A percentile compares a stretch with the other conserved stretches of the same genome.
Evolutionary conservation across 192 early-diverging fungal species (phyloP).

Genomic region (Backusella parvicylindrica): DNA sequence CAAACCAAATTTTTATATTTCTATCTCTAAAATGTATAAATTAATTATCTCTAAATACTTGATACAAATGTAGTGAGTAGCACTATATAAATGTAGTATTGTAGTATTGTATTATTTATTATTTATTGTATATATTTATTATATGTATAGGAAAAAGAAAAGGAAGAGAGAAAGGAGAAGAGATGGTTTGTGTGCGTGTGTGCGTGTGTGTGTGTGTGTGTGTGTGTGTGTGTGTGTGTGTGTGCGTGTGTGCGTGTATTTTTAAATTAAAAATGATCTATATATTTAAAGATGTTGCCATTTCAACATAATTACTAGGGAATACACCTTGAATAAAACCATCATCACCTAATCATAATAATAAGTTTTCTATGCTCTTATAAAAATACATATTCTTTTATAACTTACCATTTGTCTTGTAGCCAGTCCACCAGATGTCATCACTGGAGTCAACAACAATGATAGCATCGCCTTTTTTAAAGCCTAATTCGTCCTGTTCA

Average conservation of each 20-base stretch:
- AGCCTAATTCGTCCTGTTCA: conserved; percentile 69
- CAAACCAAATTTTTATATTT: too few species aligned
- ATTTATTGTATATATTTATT: background rate
- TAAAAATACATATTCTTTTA: background rate
- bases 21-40: too few species aligned
- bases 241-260: too few species aligned
- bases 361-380: background rate
- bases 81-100: too few species aligned
- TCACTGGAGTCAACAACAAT: conserved; percentile 74
- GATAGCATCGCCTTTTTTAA: conserved; percentile 65
- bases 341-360: background rate
- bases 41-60: too few species aligned
- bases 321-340: background rate
- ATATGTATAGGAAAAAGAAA: background rate
- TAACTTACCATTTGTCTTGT: conserved; percentile 46
- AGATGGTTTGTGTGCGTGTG: background rate
- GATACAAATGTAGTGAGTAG: too few species aligned
- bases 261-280: background rate
- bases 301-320: conserved; percentile 14
- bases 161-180: background rate
- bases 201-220: too few species aligned
- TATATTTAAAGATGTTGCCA: conserved; percentile 1
- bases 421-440: conserved; percentile 83
- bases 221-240: too few species aligned
- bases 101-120: background rate